phyloP scores from a whole-genome alignment of 768 basidiomycete genomes.

The Tylopilus subfusipes region DNA sequence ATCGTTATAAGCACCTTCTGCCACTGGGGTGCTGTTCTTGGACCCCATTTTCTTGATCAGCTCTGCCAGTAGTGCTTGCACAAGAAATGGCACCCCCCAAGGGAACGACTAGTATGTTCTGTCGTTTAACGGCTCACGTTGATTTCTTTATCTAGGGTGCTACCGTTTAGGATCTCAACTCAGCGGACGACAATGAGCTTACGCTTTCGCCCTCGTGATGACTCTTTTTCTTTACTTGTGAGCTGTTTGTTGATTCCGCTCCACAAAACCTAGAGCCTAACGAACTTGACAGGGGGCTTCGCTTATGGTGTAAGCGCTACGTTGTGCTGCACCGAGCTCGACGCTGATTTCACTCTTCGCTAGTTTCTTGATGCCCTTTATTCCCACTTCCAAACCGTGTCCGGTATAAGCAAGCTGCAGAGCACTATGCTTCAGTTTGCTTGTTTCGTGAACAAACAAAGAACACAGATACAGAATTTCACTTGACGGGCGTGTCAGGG shows the following conservation, averaged over 20 bases:
- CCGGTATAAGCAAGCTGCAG: conserved; percentile 63
- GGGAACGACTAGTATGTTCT: conserved; percentile 41
- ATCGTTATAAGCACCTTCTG: conserved; percentile 13
- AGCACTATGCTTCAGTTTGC: conserved; percentile 74
- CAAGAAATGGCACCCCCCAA: conserved; percentile 35
- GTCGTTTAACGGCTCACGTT: background rate
- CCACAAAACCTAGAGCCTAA: background rate
- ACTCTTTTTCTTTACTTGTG: conserved; percentile 75
- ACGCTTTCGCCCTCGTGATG: conserved; percentile 66
- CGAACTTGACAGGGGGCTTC: conserved; percentile 51
- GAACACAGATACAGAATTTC: background rate
- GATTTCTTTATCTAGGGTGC: background rate
- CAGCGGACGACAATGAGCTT: conserved; percentile 45
- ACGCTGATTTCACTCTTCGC: conserved; percentile 21
- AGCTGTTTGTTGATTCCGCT: conserved; percentile 16
- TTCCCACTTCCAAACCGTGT: conserved; percentile 70
- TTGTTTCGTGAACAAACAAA: conserved; percentile 51
- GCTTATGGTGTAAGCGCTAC: conserved; percentile 52
- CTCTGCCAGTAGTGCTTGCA: background rate
- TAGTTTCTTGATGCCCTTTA: conserved; percentile 67
- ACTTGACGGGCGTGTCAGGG: conserved; percentile 34
- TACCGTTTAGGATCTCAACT: conserved; percentile 36
- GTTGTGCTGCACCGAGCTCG: background rate
- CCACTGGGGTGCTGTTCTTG: conserved; percentile 2
- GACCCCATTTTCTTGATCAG: conserved; percentile 1